phyloP scores from a whole-genome alignment of 495 filamentous ascomycete species.

The Hypoxylon cercidicola region DNA sequence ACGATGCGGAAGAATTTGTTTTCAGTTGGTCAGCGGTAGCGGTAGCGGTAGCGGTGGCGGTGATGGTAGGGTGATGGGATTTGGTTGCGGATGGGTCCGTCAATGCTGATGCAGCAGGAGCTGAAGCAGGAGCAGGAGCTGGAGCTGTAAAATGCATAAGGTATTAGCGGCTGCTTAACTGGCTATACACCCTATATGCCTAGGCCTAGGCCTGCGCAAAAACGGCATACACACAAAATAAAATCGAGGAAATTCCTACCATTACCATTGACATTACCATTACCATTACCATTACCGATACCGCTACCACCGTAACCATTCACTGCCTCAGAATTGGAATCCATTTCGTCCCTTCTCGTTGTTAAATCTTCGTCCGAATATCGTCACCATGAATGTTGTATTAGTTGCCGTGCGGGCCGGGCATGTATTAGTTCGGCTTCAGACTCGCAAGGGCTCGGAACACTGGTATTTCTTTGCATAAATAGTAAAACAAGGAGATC shows the following conservation, averaged over 20 bases:
- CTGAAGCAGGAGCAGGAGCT: slow-evolving; percentile 28
- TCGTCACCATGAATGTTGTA: slow-evolving; percentile 2
- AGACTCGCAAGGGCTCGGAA: slow-evolving; percentile 32
- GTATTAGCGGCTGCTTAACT: slow-evolving; percentile 29
- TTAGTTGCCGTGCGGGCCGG: slow-evolving; percentile 17
- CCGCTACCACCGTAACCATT: not conserved
- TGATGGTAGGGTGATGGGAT: slow-evolving; percentile 29
- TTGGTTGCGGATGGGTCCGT: slow-evolving; percentile 33
- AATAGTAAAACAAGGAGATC: slow-evolving; percentile 27
- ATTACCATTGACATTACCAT: slow-evolving; percentile 5
- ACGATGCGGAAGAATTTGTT: slow-evolving; percentile 31
- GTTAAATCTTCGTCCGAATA: slow-evolving; percentile 15
- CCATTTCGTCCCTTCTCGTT: slow-evolving; percentile 29
- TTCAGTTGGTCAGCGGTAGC: slow-evolving; percentile 23
- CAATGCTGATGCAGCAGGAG: slow-evolving; percentile 10
- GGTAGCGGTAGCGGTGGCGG: slow-evolving; percentile 24
- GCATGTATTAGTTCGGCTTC: slow-evolving; percentile 27
- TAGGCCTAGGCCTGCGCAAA: slow-evolving; percentile 5
- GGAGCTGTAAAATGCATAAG: slow-evolving; percentile 30
- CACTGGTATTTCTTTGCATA: slow-evolving; percentile 25
- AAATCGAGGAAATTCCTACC: slow-evolving; percentile 15
- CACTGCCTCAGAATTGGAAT: slow-evolving; percentile 25
- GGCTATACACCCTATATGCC: not conserved
- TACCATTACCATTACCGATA: slow-evolving; percentile 19
- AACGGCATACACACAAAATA: slow-evolving; percentile 10